A percentile compares a stretch with the other conserved stretches of the same genome.
These are phyloP conservation scores for Pichia thaimueangensis DNA, from an alignment of 805 yeast species.

Conservation along the genomic window DNA sequence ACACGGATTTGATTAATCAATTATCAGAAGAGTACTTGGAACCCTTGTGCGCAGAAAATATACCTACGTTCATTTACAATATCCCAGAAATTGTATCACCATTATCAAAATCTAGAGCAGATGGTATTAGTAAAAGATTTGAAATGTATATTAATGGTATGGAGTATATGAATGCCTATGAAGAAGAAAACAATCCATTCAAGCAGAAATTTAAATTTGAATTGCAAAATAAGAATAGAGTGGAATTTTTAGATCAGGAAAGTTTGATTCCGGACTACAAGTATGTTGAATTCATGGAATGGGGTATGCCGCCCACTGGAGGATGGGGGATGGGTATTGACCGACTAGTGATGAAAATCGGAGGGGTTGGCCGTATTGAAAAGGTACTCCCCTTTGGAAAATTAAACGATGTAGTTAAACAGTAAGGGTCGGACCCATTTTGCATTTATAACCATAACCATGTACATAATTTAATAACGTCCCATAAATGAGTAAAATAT, in stretches of 20 bases:
- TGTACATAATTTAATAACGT: too few relatives aligned
- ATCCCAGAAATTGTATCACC: conserved; percentile 88
- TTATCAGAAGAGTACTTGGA: conserved; percentile 47
- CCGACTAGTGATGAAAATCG: conserved; percentile 72
- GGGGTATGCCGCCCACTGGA: conserved; percentile 96
- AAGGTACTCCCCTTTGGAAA: conserved; percentile 72
- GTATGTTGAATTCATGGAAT: conserved; percentile 74
- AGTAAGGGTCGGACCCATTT: too few relatives aligned
- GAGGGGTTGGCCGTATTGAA: conserved; percentile 61
- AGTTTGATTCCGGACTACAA: conserved; percentile 62
- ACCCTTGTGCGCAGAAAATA: conserved; percentile 40
- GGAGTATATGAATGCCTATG: conserved; percentile 90
- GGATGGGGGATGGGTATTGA: conserved; percentile 98
- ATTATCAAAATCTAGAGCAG: conserved; percentile 60
- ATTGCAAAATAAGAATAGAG: conserved; percentile 46
- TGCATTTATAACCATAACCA: not conserved
- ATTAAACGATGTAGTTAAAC: conserved; percentile 60
- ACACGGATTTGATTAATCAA: conserved; percentile 22
- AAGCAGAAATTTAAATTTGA: conserved; percentile 59
- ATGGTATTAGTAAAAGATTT: conserved; percentile 40
- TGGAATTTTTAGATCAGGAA: conserved; percentile 47
- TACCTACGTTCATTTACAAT: conserved; percentile 71
- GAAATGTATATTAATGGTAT: conserved; percentile 76
- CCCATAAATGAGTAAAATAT: too few relatives aligned
- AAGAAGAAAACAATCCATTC: conserved; percentile 88